Evolutionary conservation across 2,329 filamentous ascomycete genomes (phyloP), one percentile per base, ranked within the genome.

Genomic region (Paecilomyces sp.): DNA sequence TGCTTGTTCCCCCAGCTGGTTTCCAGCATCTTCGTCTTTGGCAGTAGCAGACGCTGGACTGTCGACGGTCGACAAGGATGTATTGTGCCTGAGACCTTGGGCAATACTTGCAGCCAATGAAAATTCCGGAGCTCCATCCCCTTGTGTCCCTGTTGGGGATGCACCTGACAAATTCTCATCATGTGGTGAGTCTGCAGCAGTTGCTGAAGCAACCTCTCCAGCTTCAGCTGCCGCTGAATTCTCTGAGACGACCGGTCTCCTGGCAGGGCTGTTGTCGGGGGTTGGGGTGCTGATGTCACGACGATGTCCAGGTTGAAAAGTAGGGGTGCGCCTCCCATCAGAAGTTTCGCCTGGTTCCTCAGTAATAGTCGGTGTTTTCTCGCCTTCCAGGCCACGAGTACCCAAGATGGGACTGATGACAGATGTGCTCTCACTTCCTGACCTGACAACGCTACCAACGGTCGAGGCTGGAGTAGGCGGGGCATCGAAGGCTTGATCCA

Each of bases 331-430:
- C n/a, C 65, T 59, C 60, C 61, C 60, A 36, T 65, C 61, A 58
- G 71, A 63, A 57, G 72, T 59, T 67, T 75, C 75, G 68, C 60
- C 70, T 51, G 79, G 73, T 62, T 85, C 82, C 68, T 87, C 83
- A 28, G 77, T 75, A 63, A 86, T 86, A 1, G 80, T 80, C 50
- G 83, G 80, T 3, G 83, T 83, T 55, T 75, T 71, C 63, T 74
- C 64, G 62, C 76, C 63, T 60, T 71, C 64, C 67, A 68, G 47
- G 50, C 76, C 77, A 41, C 77, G 76, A 57, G 63, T 64, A 53
- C 73, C 65, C 71, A 88, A 87, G 58, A 89, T 88, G 1, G 87
- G 87, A 67, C 85, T 88, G 62, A 89, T 85, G 30, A 79, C 79
- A 55, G 81, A 80, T 8, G 86, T 88, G 62, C 85, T 86, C 61